Percentiles rank a stretch among this genome's conserved stretches.
Conservation (phyloP, 768 basidiomycete species). For the Termitomyces sp. region DNA sequence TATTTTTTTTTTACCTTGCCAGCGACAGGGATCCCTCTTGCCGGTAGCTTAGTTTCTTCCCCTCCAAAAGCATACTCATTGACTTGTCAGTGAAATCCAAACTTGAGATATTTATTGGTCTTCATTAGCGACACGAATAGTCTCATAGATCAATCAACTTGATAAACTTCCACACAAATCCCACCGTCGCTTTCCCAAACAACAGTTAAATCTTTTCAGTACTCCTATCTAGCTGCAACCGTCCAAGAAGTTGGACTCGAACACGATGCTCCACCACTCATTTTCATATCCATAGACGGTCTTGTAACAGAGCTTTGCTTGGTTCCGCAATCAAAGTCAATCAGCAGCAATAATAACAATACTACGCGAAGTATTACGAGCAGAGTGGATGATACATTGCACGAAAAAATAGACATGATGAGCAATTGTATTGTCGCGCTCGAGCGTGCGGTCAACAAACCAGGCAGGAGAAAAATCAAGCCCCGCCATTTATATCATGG, state of each 20-base stretch:
- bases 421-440: background rate
- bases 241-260: no score
- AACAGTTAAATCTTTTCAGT: no score
- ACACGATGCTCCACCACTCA: background rate
- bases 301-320: background rate
- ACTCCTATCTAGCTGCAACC: no score
- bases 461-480: background rate
- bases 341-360: background rate
- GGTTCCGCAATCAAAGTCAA: background rate
- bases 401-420: background rate
- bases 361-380: background rate
- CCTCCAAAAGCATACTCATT: no score
- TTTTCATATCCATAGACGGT: background rate
- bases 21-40: no score
- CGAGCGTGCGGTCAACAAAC: background rate
- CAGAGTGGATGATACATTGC: background rate
- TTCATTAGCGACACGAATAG: background rate
- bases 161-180: no score
- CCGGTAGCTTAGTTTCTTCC: no score
- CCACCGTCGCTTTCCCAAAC: no score
- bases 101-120: no score
- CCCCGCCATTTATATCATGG: no score
- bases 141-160: background rate
- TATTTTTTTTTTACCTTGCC: no score
- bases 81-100: no score